A percentile compares a stretch with the other conserved stretches of the same genome.
These are phyloP conservation scores for Hemisphaericaspora lyxosophila DNA, from an alignment of 1,139 yeast genomes.

Conservation along the genomic window DNA sequence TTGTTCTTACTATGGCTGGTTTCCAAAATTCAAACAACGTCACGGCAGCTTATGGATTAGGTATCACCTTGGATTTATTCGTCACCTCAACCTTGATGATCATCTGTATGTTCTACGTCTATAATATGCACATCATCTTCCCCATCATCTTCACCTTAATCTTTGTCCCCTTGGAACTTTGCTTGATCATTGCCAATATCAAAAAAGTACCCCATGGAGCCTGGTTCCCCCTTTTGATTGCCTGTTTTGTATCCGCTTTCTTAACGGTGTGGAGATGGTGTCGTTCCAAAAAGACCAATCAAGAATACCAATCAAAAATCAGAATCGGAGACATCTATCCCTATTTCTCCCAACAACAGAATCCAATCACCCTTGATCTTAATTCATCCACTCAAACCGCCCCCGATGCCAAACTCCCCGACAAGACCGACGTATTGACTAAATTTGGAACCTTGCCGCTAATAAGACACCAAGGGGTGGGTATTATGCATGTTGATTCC, in stretches of 20 bases:
- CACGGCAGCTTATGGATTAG: slow-evolving; percentile 62
- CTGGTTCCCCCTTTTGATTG: slow-evolving; percentile 54
- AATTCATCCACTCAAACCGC: slow-evolving; percentile 11
- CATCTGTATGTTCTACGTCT: slow-evolving; percentile 48
- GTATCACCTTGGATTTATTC: slow-evolving; percentile 54
- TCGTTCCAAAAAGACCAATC: slow-evolving; percentile 37
- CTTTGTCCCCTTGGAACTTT: slow-evolving; percentile 48
- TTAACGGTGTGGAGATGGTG: slow-evolving; percentile 51
- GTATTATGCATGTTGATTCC: slow-evolving; percentile 40
- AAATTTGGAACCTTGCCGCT: slow-evolving; percentile 23
- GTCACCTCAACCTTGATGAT: slow-evolving; percentile 50
- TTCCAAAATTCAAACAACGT: slow-evolving; percentile 50
- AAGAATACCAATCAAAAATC: slow-evolving; percentile 32
- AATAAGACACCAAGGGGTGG: slow-evolving; percentile 35
- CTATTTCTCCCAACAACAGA: slow-evolving; percentile 14
- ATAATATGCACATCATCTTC: slow-evolving; percentile 33
- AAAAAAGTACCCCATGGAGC: slow-evolving; percentile 58
- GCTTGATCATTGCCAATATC: slow-evolving; percentile 47
- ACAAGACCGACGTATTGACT: slow-evolving; percentile 17
- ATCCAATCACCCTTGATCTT: slow-evolving; percentile 22
- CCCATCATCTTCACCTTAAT: slow-evolving; percentile 34
- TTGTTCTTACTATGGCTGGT: slow-evolving; percentile 50
- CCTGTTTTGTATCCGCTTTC: slow-evolving; percentile 30
- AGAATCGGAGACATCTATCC: slow-evolving; percentile 31
- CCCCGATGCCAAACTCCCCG: neutral